Base-by-base conservation (phyloP, 352 stramenopile genomes). In the Pythium rishiriense region DNA sequence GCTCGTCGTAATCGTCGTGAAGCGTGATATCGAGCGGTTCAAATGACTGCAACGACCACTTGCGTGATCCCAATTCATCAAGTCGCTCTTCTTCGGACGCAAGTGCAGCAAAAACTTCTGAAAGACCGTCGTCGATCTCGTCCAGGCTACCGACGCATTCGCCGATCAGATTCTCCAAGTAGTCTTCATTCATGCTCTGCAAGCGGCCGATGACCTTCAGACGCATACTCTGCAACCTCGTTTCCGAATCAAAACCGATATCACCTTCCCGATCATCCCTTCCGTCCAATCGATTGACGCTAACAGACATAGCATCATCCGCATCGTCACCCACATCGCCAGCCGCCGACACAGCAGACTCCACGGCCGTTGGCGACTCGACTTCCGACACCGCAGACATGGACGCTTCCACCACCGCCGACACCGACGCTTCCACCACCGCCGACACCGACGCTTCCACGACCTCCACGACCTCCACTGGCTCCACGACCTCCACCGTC, bases 121-220 rank as follows among this genome's bases (percentile, higher is more conserved):
- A 52, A 10, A 66, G 25, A 1, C 58, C 58, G 21, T 66, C 58
- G 28, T 66, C 37, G 39, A 66, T 66, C 25, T 66, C 58, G 24
- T 66, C 58, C 22, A 66, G 37, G 37, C 39, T 59, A 11, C 58
- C 58, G 3, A 59, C 37, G 24, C 58, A 66, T 28, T 50, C 47
- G 22, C 58, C 58, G n/a, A 66, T 66, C 22, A 66, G 24, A 22
- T 58, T 48, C 14, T 50, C 37, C 14, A 66, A 24, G 26, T 66
- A 66, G 21, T 22, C 49, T 46, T 58, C 48, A 26, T 66, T 58
- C 35, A 66, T 52, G 48, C 58, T 66, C 11, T 48, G 45, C 37
- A 54, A 14, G 3, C 58, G 58, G 21, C 48, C 35, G 15, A 52
- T 64, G 14, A 57, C 37, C 33, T 49, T 39, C 4, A 41, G 31